phyloP scores from a whole-genome alignment of 2,329 filamentous ascomycete species.

The Pseudocercospora vitis region DNA sequence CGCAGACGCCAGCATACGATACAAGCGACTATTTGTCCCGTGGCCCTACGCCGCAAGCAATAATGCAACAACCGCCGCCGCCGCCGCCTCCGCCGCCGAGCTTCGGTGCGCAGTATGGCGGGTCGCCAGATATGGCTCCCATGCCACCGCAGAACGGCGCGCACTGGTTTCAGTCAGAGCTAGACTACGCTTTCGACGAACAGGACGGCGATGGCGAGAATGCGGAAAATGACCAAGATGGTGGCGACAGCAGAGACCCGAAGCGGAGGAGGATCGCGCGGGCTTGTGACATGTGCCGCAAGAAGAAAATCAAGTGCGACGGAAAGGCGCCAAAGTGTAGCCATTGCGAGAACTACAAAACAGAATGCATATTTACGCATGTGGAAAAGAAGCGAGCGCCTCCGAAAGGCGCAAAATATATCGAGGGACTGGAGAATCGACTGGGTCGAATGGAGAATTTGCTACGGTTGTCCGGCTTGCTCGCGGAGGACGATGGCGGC shows the following conservation, averaged over 20 bases:
- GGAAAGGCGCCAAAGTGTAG: constrained; percentile 93
- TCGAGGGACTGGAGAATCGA: constrained; percentile 92
- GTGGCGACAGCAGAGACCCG: constrained; percentile 57
- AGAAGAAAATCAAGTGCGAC: constrained; percentile 96
- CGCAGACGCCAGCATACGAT: background rate
- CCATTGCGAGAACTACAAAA: constrained; percentile 97
- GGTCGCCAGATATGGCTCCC: constrained; percentile 16
- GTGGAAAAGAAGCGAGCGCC: constrained; percentile 98
- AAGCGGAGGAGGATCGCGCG: constrained; percentile 87
- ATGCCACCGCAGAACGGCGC: constrained; percentile 16
- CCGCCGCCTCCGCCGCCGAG: constrained; percentile 5
- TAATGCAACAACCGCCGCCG: constrained; percentile 2
- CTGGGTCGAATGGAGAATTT: constrained; percentile 94
- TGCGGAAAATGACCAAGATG: constrained; percentile 30
- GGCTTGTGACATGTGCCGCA: constrained; percentile 94
- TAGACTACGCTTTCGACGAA: constrained; percentile 27
- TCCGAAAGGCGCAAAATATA: constrained; percentile 97
- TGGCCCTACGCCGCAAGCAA: background rate
- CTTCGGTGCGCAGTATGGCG: constrained; percentile 13
- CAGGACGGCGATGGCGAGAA: constrained; percentile 30
- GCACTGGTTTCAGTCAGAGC: constrained; percentile 23
- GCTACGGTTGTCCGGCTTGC: constrained; percentile 77
- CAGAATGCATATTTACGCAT: constrained; percentile 93
- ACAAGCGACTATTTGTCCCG: background rate
- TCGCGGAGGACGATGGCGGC: constrained; percentile 81